These are phyloP conservation scores for Ostreobium quekettii DNA, from an alignment of 139 green algal genomes.

Conservation along the genomic window DNA sequence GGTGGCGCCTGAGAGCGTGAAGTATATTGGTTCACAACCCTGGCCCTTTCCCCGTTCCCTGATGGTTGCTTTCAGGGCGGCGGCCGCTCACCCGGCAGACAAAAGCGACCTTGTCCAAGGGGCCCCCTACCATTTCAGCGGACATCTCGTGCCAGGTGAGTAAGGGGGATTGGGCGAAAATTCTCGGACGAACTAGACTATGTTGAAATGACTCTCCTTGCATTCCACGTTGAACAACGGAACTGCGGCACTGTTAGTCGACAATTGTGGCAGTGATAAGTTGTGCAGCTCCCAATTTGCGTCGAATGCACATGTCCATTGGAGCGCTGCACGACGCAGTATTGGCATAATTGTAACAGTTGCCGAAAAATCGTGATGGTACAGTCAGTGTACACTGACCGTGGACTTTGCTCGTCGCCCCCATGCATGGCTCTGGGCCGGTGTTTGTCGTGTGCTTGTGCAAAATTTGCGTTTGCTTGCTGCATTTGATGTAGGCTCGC, in stretches of 20 bases:
- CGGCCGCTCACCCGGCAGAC: neutral
- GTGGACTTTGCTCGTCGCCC: too few species aligned
- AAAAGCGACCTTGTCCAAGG: neutral
- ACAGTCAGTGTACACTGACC: too few species aligned
- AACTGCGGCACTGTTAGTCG: slow-evolving; percentile 6
- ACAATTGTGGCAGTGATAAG: neutral
- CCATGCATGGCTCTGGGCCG: too few species aligned
- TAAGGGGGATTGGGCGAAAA: slow-evolving; percentile 4
- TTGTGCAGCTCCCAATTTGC: too few species aligned
- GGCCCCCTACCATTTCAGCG: neutral
- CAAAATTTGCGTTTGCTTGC: too few species aligned
- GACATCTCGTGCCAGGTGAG: neutral
- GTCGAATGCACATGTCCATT: too few species aligned
- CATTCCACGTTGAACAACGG: neutral
- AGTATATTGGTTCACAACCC: slow-evolving; percentile 65
- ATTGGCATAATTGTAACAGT: too few species aligned
- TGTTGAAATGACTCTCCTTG: slow-evolving; percentile 1
- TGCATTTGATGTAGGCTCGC: too few species aligned
- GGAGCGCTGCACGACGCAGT: too few species aligned
- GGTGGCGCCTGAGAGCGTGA: slow-evolving; percentile 20
- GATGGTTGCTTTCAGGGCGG: slow-evolving; percentile 70
- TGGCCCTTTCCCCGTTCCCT: slow-evolving; percentile 81
- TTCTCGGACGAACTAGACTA: neutral
- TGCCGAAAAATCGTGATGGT: too few species aligned
- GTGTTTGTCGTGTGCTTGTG: too few species aligned